Base-by-base conservation (phyloP, 73 alveolate species). In the Paramecium bursaria region DNA sequence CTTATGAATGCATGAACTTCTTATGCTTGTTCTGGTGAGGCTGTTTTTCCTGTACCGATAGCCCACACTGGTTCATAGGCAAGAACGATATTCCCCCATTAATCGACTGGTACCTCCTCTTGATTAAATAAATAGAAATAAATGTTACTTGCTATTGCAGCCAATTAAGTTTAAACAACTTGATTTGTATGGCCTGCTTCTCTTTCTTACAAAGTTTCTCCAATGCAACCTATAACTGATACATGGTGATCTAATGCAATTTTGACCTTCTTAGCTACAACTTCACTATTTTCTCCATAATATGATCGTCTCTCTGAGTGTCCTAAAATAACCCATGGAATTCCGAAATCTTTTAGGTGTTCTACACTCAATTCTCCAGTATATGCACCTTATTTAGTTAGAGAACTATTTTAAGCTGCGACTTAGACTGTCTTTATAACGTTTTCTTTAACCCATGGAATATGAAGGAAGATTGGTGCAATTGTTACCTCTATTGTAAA, bases 21-120 rank as follows among this genome's bases (percentile, higher is more conserved):
- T 86, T 96, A 96, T 29, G 98, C 99, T 94, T 96, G 95, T 67
- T 94, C 99, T 15, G 99, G 99, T 6, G 99, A 80, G 14, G 99
- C 99, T 25, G 96, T 95, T 90, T 91, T 93, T n/a, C 99, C 99
- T 11, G 99, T 97, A 51, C 99, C 99, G 42, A 96, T 96, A 73
- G 99, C 99, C 99, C 99, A 97, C 39, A 97, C 99, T 46, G 99
- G 99, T 79, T 97, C 99, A 87, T 97, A 97, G 29, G 99, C 99
- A 75, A 97, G 91, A 31, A 96, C 99, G 6, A 97, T 92, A 67
- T 93, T 92, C 85, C 90, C 75, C 98, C 99, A 96, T 91, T 97
- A 96, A 74, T 87, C 93, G 26, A 87, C 87, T 35, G 88, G 44
- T 48, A 79, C 33, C 47, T 79, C 76, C 75, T 48, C 89, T 79